Evolutionary conservation across 192 early-diverging fungal species (phyloP), one percentile per base, ranked within the genome.

Genomic region (Gonapodya prolifera): DNA sequence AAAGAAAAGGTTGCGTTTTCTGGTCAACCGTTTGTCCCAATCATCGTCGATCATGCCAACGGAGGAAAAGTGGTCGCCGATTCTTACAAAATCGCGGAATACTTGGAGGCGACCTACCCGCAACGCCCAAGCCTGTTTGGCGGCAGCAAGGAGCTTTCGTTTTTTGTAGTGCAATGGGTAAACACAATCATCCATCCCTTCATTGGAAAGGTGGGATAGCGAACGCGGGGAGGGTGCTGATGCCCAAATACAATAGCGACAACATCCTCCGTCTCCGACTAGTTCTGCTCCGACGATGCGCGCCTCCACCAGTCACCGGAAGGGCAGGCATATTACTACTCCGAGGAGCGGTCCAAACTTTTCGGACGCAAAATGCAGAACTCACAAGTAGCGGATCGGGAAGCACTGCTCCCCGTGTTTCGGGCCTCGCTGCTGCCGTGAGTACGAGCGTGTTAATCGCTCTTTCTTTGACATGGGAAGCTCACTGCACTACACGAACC

Each of bases 71-170:
- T 79, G 1, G 36, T 88, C 1, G 79, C 78, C 34, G 90, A 88
- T 33, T 87, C 86, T 1, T 85, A 83, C 76, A 75, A 81, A 0
- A 91, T 91, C 76, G 86, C 87, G 1, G 76, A 84, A 29, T 90
- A 88, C 69, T 79, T 91, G 0, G 90, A 91, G 16, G 80, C 81
- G 31, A 83, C 79, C 8, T 90, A 85, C 70, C 90, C 90, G 0
- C 80, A 86, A 2, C 80, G 80, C 0, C 85, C 84, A 16, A 81
- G 77, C 1, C 32, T 88, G 2, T 86, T 88, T 69, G 80, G 82
- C 2, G 34, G 78, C 1, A 75, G 77, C 1, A 78, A 81, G 69
- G 82, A 80, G 23, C 32, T 85, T 0, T 83, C 84, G 29, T 69
- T 78, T 16, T 86, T 88, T 75, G 85, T 85, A 35, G 76, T 81